Evolutionary conservation across 2,329 filamentous ascomycete species (phyloP).

Genomic region (Stachybotrys elegans): DNA sequence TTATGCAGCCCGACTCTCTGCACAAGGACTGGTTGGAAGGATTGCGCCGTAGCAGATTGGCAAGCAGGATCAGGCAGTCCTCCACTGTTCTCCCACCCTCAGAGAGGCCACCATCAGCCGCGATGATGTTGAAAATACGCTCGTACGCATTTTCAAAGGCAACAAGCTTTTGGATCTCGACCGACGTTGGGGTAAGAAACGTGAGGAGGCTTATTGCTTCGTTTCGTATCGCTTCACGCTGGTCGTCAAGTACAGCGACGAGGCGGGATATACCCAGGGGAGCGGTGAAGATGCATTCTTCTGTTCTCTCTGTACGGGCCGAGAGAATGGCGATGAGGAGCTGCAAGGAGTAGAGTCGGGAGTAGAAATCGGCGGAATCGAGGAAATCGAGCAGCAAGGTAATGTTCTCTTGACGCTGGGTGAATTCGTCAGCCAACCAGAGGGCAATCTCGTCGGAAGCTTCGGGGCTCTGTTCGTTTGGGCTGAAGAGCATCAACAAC

Average conservation of each 20-base stretch:
- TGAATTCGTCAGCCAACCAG: constrained; percentile 97
- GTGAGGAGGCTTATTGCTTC: constrained; percentile 84
- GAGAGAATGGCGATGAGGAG: constrained; percentile 80
- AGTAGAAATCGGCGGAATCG: constrained; percentile 83
- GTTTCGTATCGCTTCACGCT: constrained; percentile 80
- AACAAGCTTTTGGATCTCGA: constrained; percentile 90
- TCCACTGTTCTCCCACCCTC: constrained; percentile 86
- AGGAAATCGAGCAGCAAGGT: constrained; percentile 84
- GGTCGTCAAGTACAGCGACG: constrained; percentile 78
- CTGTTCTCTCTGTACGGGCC: constrained; percentile 83
- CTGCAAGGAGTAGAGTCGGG: constrained; percentile 84
- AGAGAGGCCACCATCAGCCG: constrained; percentile 71
- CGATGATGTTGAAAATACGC: constrained; percentile 75
- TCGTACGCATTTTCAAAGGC: constrained; percentile 95
- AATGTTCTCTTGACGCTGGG: constrained; percentile 95
- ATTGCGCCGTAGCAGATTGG: constrained; percentile 83
- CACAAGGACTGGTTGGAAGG: constrained; percentile 91
- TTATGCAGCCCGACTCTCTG: constrained; percentile 80
- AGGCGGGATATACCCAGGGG: constrained; percentile 83
- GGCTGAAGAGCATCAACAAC: constrained; percentile 82
- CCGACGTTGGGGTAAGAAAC: constrained; percentile 78
- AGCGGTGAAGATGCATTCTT: constrained; percentile 88
- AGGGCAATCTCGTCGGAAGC: constrained; percentile 93
- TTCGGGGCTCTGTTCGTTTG: constrained; percentile 71
- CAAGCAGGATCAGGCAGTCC: constrained; percentile 85